Base-by-base conservation (phyloP, 2,329 filamentous ascomycete genomes). In the Microascus cirrosus region DNA sequence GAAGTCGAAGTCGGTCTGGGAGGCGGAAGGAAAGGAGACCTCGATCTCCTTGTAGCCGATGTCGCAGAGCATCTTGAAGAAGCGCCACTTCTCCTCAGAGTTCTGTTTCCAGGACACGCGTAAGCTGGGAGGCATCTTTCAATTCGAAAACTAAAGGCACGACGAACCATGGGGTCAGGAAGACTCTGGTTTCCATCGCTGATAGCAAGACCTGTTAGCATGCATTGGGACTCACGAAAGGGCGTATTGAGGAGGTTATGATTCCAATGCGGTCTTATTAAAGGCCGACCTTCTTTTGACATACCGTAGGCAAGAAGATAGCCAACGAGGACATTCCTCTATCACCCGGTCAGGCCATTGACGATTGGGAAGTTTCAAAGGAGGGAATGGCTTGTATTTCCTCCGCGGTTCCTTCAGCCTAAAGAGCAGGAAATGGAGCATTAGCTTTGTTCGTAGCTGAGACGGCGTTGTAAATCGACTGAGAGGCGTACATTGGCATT, bases 21-120 rank as follows among this genome's bases (percentile, higher is more conserved):
- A 96, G 15, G 93, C 91, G 0, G 91, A 95, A 54, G 93, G 93
- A 74, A 96, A 97, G 4, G 92, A 94, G 22, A 96, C 87, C 70
- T 97, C 93, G 63, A 97, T 96, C 74, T 97, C 93, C 75, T 96
- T 97, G 80, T 95, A 97, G 65, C 94, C 93, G 55, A 96, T 80
- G 61, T 93, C 85, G 66, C 87, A 84, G 57, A 97, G 83, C 90
- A 95, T 95, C 74, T 92, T 86, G 79, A 97, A 97, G 79, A 92
- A 97, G 61, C 80, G 79, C 84, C 88, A 94, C 76, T 97, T 97
- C 78, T 96, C 91, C 54, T 96, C 90, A 64, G 90, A 90, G 68
- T 90, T 94, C 90, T 94, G 66, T 62, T 57, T 45, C 53, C 53
- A 63, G 56, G 63, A 61, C 53, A 4, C 34, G 34, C 3, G 35